These are phyloP conservation scores for Lippia alba DNA, from an alignment of 305 asterid genomes.

Conservation along the genomic window DNA sequence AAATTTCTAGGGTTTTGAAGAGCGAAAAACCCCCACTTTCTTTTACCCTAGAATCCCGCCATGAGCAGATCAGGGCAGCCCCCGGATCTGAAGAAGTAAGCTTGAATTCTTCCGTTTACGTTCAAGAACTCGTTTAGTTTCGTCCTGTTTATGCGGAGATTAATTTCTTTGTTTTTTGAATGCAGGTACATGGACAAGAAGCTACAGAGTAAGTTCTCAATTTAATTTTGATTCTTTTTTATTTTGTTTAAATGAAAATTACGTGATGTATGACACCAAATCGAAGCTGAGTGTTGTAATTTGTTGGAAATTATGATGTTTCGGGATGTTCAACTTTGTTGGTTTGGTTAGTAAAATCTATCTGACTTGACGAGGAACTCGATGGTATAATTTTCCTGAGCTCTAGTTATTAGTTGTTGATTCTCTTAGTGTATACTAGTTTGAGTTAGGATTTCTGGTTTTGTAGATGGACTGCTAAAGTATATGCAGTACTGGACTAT, in stretches of 20 bases:
- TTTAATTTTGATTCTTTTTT: neutral
- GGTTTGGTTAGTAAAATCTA: too few species aligned
- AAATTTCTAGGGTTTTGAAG: slow-evolving; percentile 47
- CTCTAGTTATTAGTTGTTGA: too few species aligned
- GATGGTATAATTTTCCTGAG: too few species aligned
- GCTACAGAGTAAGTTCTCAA: slow-evolving; percentile 68
- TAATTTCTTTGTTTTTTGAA: neutral
- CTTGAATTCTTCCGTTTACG: neutral
- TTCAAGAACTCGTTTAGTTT: neutral
- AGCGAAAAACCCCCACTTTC: slow-evolving; percentile 19
- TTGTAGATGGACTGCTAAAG: neutral
- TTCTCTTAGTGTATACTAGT: neutral
- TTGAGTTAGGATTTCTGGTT: slow-evolving; percentile 9
- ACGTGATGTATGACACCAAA: neutral
- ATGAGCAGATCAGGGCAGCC: slow-evolving; percentile 96
- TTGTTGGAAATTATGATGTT: neutral
- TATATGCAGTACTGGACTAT: neutral
- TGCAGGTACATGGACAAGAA: slow-evolving; percentile 89
- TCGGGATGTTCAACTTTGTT: neutral
- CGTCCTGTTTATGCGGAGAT: neutral
- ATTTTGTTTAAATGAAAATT: neutral
- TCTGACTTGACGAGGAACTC: too few species aligned
- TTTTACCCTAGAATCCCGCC: slow-evolving; percentile 30
- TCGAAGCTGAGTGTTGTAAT: neutral
- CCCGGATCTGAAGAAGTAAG: slow-evolving; percentile 87